Base-by-base conservation (phyloP, 1,284 basidiomycete species). In the Paramarasmius palmivorus region DNA sequence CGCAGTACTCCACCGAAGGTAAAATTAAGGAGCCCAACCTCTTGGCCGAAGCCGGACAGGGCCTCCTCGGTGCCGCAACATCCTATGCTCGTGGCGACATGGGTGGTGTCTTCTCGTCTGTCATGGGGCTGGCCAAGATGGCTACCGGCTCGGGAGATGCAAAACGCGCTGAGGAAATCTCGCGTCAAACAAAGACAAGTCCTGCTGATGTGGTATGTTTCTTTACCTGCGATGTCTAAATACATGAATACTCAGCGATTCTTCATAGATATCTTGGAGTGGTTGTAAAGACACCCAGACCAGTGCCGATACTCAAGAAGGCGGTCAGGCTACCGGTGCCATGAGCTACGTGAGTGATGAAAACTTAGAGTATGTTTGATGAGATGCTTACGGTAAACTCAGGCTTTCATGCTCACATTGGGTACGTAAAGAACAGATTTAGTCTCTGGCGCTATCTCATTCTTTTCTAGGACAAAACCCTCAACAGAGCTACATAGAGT, bases 231-330 rank as follows among this genome's bases (percentile, higher is more conserved):
- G 9, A 32, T 9, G 37, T 35, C 36, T 39, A 4, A n/a, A 25
- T 20, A 32, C 50, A 22, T 19, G 17, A 7, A 38, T 50, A 23
- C 25, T 41, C 14, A 26, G 52, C 40, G 41, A 3, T 55, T 41
- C 8, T 20, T 25, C 49, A 9, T 38, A 78, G 76, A 88, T 92
- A 29, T 85, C 84, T 12, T 95, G 87, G 83, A 90, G 89, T 62
- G 95, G 94, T 4, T 97, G 95, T 73, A 95, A 93, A 65, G 95
- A 98, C 66, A 82, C 84, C 14, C 94, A 97, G 71, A 98, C 95
- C 8, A 93, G 90, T 63, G 95, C 95, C 12, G 95, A 98, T 66
- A 89, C 93, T 0, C 75, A 78, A 50, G 91, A 95, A 68, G 83
- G 83, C 3, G 93, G 93, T 1, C 75, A 80, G 52, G 93, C 89